phyloP scores from a whole-genome alignment of 2,329 filamentous ascomycete genomes.

The Amesomyces nigricolor region DNA sequence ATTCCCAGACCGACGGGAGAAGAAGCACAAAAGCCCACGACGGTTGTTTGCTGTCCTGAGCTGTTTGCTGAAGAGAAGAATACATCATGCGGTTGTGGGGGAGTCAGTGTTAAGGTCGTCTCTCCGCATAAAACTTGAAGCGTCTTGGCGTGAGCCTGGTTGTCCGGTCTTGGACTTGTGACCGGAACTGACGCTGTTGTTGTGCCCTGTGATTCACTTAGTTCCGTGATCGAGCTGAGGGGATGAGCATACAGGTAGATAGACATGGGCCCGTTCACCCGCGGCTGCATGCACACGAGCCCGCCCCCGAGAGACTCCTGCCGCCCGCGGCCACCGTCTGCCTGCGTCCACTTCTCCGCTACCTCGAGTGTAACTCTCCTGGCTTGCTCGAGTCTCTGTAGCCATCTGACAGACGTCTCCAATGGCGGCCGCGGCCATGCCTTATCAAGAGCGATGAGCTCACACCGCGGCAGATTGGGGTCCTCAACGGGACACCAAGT shows the following conservation, averaged over 20 bases:
- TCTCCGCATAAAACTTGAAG: conserved; percentile 6
- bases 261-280: neutral
- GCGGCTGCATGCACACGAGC: neutral
- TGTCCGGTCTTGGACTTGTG: neutral
- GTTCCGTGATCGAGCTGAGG: conserved; percentile 1
- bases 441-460: conserved; percentile 14
- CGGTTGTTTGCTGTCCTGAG: neutral
- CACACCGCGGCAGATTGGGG: neutral
- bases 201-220: neutral
- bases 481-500: neutral
- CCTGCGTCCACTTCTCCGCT: neutral
- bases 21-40: neutral
- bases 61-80: neutral
- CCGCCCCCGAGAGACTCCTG: neutral
- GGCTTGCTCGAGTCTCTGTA: conserved; percentile 10
- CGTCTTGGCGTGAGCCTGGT: conserved; percentile 7
- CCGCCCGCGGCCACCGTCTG: neutral
- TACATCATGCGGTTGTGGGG: too few relatives aligned
- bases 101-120: too few relatives aligned
- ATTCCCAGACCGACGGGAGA: neutral
- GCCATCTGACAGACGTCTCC: conserved; percentile 7
- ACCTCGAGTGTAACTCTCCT: conserved; percentile 7
- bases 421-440: neutral
- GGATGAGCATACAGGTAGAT: neutral
- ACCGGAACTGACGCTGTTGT: neutral